These are phyloP conservation scores for Tetradesmus lagerheimii DNA, from an alignment of 139 green algal species.

Conservation along the genomic window DNA sequence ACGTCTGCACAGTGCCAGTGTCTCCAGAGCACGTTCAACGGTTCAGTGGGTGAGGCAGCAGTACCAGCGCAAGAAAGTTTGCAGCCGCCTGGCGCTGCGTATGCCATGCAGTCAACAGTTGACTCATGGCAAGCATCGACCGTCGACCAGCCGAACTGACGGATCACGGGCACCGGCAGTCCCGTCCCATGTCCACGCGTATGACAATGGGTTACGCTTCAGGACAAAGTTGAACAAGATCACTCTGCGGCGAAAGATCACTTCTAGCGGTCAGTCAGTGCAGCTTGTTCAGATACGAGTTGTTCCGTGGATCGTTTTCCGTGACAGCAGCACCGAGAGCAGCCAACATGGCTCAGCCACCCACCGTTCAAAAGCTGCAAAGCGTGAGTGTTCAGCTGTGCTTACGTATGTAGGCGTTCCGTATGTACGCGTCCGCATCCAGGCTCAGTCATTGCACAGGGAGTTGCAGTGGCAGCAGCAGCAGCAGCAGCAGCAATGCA, in stretches of 20 bases:
- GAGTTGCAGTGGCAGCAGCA: background rate
- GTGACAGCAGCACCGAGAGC: background rate
- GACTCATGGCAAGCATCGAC: too few relatives aligned
- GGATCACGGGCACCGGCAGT: background rate
- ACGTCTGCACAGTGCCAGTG: too few relatives aligned
- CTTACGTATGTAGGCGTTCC: too few relatives aligned
- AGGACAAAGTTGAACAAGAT: background rate
- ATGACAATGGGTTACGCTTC: background rate
- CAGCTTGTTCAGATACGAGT: background rate
- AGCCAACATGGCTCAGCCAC: conserved; percentile 9
- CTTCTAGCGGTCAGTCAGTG: background rate
- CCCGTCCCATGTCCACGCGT: background rate
- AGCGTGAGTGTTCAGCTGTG: background rate
- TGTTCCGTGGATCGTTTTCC: background rate
- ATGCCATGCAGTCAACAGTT: too few relatives aligned
- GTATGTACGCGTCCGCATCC: too few relatives aligned
- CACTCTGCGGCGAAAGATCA: background rate
- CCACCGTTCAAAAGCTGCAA: conserved; percentile 26
- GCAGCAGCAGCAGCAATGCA: background rate
- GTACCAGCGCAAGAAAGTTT: too few relatives aligned
- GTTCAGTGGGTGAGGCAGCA: too few relatives aligned
- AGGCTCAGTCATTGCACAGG: too few relatives aligned
- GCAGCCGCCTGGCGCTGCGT: too few relatives aligned
- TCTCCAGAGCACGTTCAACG: too few relatives aligned
- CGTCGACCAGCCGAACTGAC: too few relatives aligned